Evolutionary conservation across 2,329 filamentous ascomycete species (phyloP).

Genomic region (Teratosphaeriaceae sp.): DNA sequence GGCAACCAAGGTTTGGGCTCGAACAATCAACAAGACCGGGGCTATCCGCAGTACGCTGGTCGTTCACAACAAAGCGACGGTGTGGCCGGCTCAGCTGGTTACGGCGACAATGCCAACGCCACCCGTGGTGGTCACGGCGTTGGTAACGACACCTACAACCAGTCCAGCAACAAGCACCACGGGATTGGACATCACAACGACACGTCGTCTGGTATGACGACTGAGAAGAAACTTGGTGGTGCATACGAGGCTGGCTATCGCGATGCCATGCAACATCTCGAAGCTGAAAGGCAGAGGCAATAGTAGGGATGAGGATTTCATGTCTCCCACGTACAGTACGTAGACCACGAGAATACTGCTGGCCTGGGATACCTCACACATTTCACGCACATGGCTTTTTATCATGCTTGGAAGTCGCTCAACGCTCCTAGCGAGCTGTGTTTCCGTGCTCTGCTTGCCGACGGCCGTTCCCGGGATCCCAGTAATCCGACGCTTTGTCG

Average conservation of each 20-base stretch:
- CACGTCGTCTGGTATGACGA: background rate
- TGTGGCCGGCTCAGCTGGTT: too few relatives aligned
- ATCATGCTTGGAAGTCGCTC: too few relatives aligned
- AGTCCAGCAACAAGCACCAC: background rate
- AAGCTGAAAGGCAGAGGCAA: conserved; percentile 5
- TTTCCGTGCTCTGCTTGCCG: too few relatives aligned
- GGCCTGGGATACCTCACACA: too few relatives aligned
- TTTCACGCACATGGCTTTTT: too few relatives aligned
- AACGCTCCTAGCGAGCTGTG: too few relatives aligned
- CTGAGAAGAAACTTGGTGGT: conserved; percentile 8
- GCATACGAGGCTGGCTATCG: conserved; percentile 12
- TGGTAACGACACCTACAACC: background rate
- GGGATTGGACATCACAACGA: conserved; percentile 22
- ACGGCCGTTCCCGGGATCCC: too few relatives aligned
- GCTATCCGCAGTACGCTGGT: background rate
- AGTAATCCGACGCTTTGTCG: too few relatives aligned
- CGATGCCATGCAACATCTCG: conserved; percentile 10
- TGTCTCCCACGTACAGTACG: too few relatives aligned
- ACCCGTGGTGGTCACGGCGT: background rate
- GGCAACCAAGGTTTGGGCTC: background rate
- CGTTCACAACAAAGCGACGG: background rate
- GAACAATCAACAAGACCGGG: background rate
- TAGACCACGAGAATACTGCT: too few relatives aligned
- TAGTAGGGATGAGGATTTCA: background rate
- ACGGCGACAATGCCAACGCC: background rate